Conservation (phyloP, 1,284 basidiomycete genomes). For the Garcileccinum viscosum region DNA sequence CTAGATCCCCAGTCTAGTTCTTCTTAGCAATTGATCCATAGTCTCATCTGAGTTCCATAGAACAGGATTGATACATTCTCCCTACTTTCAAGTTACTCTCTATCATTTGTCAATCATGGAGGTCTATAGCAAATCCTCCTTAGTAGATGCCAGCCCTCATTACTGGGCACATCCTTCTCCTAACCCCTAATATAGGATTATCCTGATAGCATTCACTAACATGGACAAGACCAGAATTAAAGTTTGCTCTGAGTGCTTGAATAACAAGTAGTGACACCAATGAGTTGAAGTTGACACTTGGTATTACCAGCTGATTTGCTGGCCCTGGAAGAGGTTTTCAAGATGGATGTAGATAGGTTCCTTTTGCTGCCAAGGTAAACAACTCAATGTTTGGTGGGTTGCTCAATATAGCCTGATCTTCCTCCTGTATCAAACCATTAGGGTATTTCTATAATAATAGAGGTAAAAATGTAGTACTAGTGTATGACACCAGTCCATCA, state of each 20-base stretch:
- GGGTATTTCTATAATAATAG: neutral
- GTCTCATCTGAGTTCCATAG: no score
- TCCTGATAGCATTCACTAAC: no score
- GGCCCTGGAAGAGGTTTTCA: neutral
- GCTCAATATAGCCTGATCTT: conserved; percentile 1
- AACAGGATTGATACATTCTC: no score
- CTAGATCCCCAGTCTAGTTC: no score
- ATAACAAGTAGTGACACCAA: no score
- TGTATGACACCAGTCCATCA: neutral
- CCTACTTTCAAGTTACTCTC: no score
- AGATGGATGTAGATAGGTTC: neutral
- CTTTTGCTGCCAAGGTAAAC: neutral
- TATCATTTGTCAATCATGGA: no score
- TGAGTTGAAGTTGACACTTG: neutral
- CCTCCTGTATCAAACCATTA: conserved; percentile 3
- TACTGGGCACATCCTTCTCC: no score
- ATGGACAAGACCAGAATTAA: neutral
- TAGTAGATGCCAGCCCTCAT: no score
- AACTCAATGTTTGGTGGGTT: neutral
- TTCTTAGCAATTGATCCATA: no score
- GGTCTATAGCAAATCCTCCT: no score
- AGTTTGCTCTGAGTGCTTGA: neutral
- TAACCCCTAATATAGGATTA: no score
- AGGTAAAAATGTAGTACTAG: neutral
- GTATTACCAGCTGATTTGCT: neutral